Evolutionary conservation across 352 stramenopile genomes (phyloP).

Genomic region (Globisporangium alternatum): DNA sequence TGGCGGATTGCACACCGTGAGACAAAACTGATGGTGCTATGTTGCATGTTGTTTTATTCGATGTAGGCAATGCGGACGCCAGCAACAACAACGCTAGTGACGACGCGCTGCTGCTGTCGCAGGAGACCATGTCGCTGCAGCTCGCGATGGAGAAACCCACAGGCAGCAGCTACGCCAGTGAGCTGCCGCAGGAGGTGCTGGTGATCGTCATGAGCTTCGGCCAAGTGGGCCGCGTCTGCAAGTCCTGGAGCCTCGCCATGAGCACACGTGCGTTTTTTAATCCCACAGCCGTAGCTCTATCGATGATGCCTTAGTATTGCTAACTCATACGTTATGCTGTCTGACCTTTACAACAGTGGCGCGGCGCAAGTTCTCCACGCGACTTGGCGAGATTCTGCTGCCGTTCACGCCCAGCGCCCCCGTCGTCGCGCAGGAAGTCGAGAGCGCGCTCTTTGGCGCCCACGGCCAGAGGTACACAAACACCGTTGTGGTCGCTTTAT

Average conservation of each 20-base stretch:
- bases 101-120: constrained; percentile 15
- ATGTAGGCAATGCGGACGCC: constrained; percentile 4
- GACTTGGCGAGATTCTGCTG: constrained; percentile 51
- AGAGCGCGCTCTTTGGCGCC: constrained; percentile 50
- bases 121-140: constrained; percentile 19
- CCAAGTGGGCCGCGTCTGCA: constrained; percentile 74
- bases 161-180: constrained; percentile 27
- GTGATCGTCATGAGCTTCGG: constrained; percentile 66
- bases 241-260: constrained; percentile 75
- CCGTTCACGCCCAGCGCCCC: constrained; percentile 45
- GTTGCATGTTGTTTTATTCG: background rate
- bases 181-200: constrained; percentile 73
- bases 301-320: background rate
- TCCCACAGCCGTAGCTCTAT: background rate
- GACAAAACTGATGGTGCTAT: background rate
- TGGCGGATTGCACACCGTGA: background rate
- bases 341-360: constrained; percentile 29
- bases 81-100: background rate
- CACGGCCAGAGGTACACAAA: constrained; percentile 48
- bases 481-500: background rate
- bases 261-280: constrained; percentile 35
- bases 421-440: constrained; percentile 50
- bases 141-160: constrained; percentile 3
- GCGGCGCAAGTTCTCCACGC: constrained; percentile 54
- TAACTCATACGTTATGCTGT: background rate